Percentiles rank a stretch among this genome's conserved stretches.
phyloP scores from a whole-genome alignment of 177 flowering plant genomes.

The Vitis hybrid region DNA sequence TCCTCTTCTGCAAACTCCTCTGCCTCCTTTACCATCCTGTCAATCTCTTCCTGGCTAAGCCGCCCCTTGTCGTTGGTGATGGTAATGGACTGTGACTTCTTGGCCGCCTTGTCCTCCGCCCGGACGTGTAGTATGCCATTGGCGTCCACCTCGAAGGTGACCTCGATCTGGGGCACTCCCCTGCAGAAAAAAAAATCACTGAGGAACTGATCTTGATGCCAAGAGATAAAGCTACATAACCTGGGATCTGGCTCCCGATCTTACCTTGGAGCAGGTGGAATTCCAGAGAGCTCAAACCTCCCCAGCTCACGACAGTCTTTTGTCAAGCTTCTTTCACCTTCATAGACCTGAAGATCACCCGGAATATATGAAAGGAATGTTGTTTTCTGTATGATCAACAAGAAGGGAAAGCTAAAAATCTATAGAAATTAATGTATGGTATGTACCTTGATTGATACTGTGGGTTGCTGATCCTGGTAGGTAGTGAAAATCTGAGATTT shows the following conservation, averaged over 20 bases:
- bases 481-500: slow-evolving; percentile 63
- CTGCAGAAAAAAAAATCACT: slow-evolving; percentile 16
- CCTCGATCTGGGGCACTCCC: slow-evolving; percentile 61
- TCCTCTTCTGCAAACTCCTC: slow-evolving; percentile 62
- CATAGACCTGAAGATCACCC: slow-evolving; percentile 38
- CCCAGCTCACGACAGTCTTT: slow-evolving; percentile 61
- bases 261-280: slow-evolving; percentile 70
- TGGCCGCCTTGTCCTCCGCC: slow-evolving; percentile 62
- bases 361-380: too few relatives aligned
- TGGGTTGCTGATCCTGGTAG: slow-evolving; percentile 54
- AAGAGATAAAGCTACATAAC: too few relatives aligned
- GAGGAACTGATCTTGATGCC: too few relatives aligned
- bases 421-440: too few relatives aligned
- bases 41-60: slow-evolving; percentile 54
- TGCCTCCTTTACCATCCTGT: slow-evolving; percentile 48
- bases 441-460: slow-evolving; percentile 49
- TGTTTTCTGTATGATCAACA: too few relatives aligned
- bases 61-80: slow-evolving; percentile 60
- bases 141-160: slow-evolving; percentile 60
- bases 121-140: slow-evolving; percentile 53
- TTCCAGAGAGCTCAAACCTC: slow-evolving; percentile 52
- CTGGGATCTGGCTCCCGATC: background rate
- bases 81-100: slow-evolving; percentile 43
- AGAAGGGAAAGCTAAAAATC: too few relatives aligned
- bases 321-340: slow-evolving; percentile 57